A percentile compares a stretch with the other conserved stretches of the same genome.
These are phyloP conservation scores for Boletus tomentosulus DNA, from an alignment of 768 basidiomycete genomes.

Conservation along the genomic window DNA sequence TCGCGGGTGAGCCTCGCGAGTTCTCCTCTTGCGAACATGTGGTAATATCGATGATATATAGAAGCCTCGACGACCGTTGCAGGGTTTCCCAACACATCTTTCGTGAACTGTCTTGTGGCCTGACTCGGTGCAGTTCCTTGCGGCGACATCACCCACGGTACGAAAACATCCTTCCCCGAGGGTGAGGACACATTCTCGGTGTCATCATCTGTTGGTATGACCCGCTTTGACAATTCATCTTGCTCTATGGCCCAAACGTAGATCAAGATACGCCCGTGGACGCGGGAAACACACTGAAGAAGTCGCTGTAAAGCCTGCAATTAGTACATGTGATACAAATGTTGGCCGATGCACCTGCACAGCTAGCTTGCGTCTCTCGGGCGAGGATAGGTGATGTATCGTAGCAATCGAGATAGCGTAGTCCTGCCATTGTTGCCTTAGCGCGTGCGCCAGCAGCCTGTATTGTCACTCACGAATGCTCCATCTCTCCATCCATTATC, in stretches of 20 bases:
- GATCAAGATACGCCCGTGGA: constrained; percentile 76
- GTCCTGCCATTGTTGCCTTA: constrained; percentile 52
- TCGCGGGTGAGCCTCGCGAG: constrained; percentile 54
- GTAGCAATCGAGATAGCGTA: constrained; percentile 97
- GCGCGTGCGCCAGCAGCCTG: background rate
- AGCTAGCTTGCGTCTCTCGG: constrained; percentile 62
- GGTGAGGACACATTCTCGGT: background rate
- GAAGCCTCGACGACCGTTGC: constrained; percentile 17
- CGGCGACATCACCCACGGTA: constrained; percentile 76
- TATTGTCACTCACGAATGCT: constrained; percentile 60
- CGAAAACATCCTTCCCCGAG: constrained; percentile 76
- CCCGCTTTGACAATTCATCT: constrained; percentile 76
- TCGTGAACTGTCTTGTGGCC: constrained; percentile 5
- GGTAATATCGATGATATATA: constrained; percentile 88
- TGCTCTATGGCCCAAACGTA: constrained; percentile 99
- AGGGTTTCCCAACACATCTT: background rate
- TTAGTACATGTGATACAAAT: background rate
- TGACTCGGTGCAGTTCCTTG: constrained; percentile 22
- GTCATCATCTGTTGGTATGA: constrained; percentile 38
- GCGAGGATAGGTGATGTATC: constrained; percentile 90
- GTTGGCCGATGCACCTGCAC: constrained; percentile 53
- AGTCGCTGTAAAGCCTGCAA: constrained; percentile 43
- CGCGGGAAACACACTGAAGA: constrained; percentile 58
- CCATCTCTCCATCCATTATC: constrained; percentile 70
- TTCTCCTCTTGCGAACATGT: constrained; percentile 88